A percentile compares a stretch with the other conserved stretches of the same genome.
These are phyloP conservation scores for Murraya koenigii DNA, from an alignment of 345 rosid genomes.

Conservation along the genomic window DNA sequence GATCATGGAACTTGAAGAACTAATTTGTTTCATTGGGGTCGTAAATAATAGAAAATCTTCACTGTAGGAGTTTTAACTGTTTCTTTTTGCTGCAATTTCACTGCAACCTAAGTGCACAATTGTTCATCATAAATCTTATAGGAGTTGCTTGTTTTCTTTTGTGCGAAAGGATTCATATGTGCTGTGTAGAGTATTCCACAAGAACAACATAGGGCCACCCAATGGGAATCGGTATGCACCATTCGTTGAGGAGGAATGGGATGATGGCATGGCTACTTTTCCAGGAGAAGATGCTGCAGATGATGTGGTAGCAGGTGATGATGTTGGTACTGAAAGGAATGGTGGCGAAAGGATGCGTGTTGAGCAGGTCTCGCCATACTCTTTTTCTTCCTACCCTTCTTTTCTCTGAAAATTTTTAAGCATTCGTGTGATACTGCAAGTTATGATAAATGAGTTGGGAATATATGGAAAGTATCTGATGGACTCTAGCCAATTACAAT, in stretches of 20 bases:
- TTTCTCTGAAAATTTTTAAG: neutral
- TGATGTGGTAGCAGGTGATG: slow-evolving; percentile 29
- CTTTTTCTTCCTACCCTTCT: slow-evolving; percentile 5
- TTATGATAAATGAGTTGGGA: neutral
- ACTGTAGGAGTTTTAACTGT: neutral
- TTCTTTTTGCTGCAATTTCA: slow-evolving; percentile 4
- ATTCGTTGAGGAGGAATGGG: slow-evolving; percentile 78
- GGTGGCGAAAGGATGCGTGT: slow-evolving; percentile 18
- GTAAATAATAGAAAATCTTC: neutral
- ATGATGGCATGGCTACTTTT: slow-evolving; percentile 47
- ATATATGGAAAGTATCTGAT: neutral
- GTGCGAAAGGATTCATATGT: slow-evolving; percentile 62
- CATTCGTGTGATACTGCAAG: neutral
- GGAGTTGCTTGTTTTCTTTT: slow-evolving; percentile 18
- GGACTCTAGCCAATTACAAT: neutral
- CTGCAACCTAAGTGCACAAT: neutral
- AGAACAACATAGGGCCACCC: slow-evolving; percentile 92
- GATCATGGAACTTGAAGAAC: neutral
- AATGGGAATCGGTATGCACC: slow-evolving; percentile 81
- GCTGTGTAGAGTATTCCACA: slow-evolving; percentile 85
- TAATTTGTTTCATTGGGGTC: neutral
- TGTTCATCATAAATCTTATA: slow-evolving; percentile 14
- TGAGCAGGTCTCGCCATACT: slow-evolving; percentile 41
- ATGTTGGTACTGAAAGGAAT: slow-evolving; percentile 24
- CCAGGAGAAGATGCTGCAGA: slow-evolving; percentile 61